Percentiles rank a stretch among this genome's conserved stretches.
These are phyloP conservation scores for Paramecium bursaria DNA, from an alignment of 73 alveolate species.

Conservation along the genomic window DNA sequence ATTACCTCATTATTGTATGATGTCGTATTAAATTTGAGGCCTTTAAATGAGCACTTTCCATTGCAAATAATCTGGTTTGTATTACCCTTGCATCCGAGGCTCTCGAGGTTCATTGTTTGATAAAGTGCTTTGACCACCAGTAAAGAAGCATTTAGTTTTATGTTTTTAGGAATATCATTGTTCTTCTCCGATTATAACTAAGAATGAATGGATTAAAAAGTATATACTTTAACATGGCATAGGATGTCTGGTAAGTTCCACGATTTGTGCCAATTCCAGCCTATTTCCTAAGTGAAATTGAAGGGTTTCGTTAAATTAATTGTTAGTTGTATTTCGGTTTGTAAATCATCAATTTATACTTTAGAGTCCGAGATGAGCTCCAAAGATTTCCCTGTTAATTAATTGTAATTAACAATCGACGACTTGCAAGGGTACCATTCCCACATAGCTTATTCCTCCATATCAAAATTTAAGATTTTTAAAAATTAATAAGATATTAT, in stretches of 20 bases:
- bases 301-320: constrained; percentile 48
- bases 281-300: constrained; percentile 37
- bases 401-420: too few relatives aligned
- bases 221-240: constrained; percentile 69
- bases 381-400: too few relatives aligned
- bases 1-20: constrained; percentile 76
- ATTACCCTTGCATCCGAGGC: constrained; percentile 71
- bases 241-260: constrained; percentile 78
- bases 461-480: too few relatives aligned
- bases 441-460: too few relatives aligned
- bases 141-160: background rate
- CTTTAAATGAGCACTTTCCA: constrained; percentile 70
- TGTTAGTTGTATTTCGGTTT: constrained; percentile 14
- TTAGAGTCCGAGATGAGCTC: too few relatives aligned
- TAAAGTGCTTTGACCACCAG: constrained; percentile 8
- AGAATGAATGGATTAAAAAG: background rate
- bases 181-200: too few relatives aligned
- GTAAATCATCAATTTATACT: too few relatives aligned
- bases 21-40: constrained; percentile 73
- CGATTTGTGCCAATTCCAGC: constrained; percentile 77
- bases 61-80: constrained; percentile 56
- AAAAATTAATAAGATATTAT: too few relatives aligned
- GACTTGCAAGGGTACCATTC: too few relatives aligned
- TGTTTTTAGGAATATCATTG: background rate
- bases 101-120: constrained; percentile 26